Evolutionary conservation across 1,284 basidiomycete species (phyloP).

Genomic region (Gomphus bonarii): DNA sequence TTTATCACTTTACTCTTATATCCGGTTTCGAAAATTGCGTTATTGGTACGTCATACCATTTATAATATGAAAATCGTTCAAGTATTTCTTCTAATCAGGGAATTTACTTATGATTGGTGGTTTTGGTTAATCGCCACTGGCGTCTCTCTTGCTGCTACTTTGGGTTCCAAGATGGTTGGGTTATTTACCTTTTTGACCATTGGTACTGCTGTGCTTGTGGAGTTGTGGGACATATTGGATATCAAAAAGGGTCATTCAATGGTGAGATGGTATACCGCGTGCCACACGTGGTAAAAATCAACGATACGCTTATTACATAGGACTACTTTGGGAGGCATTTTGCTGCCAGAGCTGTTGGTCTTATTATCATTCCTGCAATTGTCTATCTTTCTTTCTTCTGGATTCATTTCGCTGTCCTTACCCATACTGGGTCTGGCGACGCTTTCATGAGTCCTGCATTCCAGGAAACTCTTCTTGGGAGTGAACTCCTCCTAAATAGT

Average conservation of each 20-base stretch:
- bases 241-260: slow-evolving; percentile 74
- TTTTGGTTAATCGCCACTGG: slow-evolving; percentile 89
- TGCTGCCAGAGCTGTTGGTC: slow-evolving; percentile 72
- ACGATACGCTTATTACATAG: slow-evolving; percentile 30
- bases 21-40: slow-evolving; percentile 91
- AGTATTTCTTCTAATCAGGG: slow-evolving; percentile 34
- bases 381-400: slow-evolving; percentile 97
- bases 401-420: slow-evolving; percentile 88
- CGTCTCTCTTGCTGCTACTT: slow-evolving; percentile 87
- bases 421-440: slow-evolving; percentile 88
- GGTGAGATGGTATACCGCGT: slow-evolving; percentile 35
- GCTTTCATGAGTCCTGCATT: slow-evolving; percentile 96
- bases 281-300: neutral
- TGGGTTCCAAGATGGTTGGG: slow-evolving; percentile 98
- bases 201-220: slow-evolving; percentile 85
- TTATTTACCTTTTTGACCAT: slow-evolving; percentile 86
- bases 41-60: slow-evolving; percentile 54
- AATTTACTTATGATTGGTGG: slow-evolving; percentile 90
- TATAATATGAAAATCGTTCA: neutral
- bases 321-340: slow-evolving; percentile 90
- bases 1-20: slow-evolving; percentile 88
- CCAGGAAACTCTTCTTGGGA: slow-evolving; percentile 91
- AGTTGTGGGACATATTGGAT: slow-evolving; percentile 94
- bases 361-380: slow-evolving; percentile 81
- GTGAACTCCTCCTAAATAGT: slow-evolving; percentile 83